phyloP scores from a whole-genome alignment of 2,329 filamentous ascomycete genomes.

The Endoconidiophora polonica region DNA sequence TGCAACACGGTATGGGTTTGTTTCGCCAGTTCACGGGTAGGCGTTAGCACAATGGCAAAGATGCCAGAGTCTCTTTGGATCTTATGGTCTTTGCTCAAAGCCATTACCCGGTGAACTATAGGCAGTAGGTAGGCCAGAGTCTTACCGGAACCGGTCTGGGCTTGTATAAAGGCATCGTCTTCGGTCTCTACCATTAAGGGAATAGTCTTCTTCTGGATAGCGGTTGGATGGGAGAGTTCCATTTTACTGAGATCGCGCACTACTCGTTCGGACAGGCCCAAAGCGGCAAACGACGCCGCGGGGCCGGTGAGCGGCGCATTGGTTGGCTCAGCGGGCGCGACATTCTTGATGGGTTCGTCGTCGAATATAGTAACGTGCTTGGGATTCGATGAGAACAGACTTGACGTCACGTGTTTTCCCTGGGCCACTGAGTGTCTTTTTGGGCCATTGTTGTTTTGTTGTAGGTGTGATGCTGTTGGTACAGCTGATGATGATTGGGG shows the following conservation, averaged over 20 bases:
- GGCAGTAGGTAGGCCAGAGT: constrained; percentile 91
- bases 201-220: constrained; percentile 83
- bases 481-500: not conserved
- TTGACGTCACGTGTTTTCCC: constrained; percentile 57
- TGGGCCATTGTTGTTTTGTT: not conserved
- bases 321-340: constrained; percentile 52
- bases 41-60: constrained; percentile 86
- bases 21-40: constrained; percentile 84
- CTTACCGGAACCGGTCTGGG: constrained; percentile 94
- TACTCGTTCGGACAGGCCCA: constrained; percentile 66
- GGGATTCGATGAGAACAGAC: constrained; percentile 84
- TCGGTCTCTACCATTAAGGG: constrained; percentile 64
- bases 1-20: constrained; percentile 83
- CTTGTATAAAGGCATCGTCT: constrained; percentile 87
- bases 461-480: not conserved
- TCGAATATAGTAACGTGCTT: constrained; percentile 46
- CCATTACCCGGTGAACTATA: constrained; percentile 74
- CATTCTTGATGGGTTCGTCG: constrained; percentile 29
- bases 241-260: constrained; percentile 78
- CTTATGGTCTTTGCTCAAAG: constrained; percentile 45
- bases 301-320: constrained; percentile 81
- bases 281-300: constrained; percentile 66
- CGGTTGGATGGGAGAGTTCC: constrained; percentile 75
- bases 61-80: constrained; percentile 75
- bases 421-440: constrained; percentile 6